Conservation (phyloP, 345 rosid species). For the Citrus sp. region DNA sequence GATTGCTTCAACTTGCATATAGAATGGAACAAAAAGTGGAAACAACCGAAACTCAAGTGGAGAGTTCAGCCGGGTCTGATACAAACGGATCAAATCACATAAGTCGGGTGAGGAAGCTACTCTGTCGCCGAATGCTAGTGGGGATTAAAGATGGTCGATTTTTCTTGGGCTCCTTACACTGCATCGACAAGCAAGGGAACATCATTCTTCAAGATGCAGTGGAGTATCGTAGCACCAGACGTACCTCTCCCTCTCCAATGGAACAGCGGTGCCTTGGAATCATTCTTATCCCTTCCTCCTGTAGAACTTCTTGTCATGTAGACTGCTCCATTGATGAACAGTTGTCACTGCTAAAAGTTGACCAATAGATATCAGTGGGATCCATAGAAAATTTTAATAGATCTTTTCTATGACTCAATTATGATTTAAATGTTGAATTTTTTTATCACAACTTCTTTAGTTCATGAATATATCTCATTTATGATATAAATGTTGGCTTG, state of each 20-base stretch:
- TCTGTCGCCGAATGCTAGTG: slow-evolving; percentile 70
- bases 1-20: neutral
- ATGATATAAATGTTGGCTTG: too few relatives aligned
- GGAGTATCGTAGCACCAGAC: slow-evolving; percentile 76
- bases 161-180: slow-evolving; percentile 87
- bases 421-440: neutral
- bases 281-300: slow-evolving; percentile 67
- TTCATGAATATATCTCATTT: too few relatives aligned
- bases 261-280: slow-evolving; percentile 90
- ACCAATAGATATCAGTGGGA: slow-evolving; percentile 12
- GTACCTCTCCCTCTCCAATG: slow-evolving; percentile 77
- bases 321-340: slow-evolving; percentile 54
- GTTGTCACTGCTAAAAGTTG: slow-evolving; percentile 40
- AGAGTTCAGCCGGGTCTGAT: slow-evolving; percentile 30
- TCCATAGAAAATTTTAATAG: neutral
- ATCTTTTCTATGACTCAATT: neutral
- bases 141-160: slow-evolving; percentile 88
- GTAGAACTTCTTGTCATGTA: slow-evolving; percentile 66
- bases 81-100: slow-evolving; percentile 33
- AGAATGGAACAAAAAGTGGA: slow-evolving; percentile 28
- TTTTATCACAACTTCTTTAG: too few relatives aligned
- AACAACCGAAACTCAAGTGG: slow-evolving; percentile 14
- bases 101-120: slow-evolving; percentile 47
- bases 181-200: slow-evolving; percentile 92
- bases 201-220: slow-evolving; percentile 80